A percentile compares a stretch with the other conserved stretches of the same genome.
Evolutionary conservation across 306 rosid species (phyloP).

Genomic region (Sicyos edulis): DNA sequence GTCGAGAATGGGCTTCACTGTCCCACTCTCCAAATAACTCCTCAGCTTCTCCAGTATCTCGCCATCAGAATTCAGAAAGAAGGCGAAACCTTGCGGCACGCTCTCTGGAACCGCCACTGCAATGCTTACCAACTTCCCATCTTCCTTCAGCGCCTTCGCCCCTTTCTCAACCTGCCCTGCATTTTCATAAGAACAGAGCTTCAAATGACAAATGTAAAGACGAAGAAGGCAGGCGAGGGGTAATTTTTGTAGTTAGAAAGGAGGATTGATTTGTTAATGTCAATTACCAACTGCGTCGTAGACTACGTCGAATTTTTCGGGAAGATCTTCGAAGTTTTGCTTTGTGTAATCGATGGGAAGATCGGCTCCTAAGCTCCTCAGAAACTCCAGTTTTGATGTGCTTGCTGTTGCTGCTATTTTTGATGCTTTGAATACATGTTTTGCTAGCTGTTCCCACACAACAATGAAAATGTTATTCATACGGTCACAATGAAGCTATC

Average conservation of each 20-base stretch:
- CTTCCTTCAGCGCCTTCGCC: conserved; percentile 53
- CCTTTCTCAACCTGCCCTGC: conserved; percentile 47
- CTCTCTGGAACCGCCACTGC: conserved; percentile 25
- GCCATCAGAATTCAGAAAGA: conserved; percentile 37
- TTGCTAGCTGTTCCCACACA: conserved; percentile 39
- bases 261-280: not conserved
- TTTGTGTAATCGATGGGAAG: conserved; percentile 54
- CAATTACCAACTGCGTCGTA: conserved; percentile 55
- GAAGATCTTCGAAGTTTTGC: conserved; percentile 40
- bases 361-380: conserved; percentile 53
- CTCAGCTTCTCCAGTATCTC: conserved; percentile 39
- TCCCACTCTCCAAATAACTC: conserved; percentile 57
- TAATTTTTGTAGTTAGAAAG: not conserved
- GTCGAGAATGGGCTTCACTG: conserved; percentile 58
- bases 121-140: conserved; percentile 52
- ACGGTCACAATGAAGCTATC: no score
- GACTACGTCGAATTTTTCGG: conserved; percentile 59
- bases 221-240: not conserved
- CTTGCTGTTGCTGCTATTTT: conserved; percentile 62
- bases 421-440: conserved; percentile 56
- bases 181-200: not conserved
- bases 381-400: conserved; percentile 35
- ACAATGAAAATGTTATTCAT: not conserved
- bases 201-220: not conserved
- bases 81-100: conserved; percentile 26